Conservation (phyloP, 805 yeast species). For the Saturnispora gosingensis region DNA sequence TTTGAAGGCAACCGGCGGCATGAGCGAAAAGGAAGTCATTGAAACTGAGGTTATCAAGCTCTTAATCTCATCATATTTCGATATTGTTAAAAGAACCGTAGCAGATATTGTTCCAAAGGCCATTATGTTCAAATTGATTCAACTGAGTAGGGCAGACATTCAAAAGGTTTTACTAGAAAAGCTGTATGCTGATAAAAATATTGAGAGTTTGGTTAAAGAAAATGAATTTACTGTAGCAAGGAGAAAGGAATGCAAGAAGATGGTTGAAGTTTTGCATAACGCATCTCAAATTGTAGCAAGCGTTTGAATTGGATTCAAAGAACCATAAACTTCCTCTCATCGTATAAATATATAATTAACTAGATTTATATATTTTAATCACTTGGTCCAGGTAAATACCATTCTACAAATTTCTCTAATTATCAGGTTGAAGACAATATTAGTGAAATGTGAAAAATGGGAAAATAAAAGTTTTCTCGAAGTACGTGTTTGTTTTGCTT, state of each 20-base stretch:
- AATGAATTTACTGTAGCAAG: constrained; percentile 89
- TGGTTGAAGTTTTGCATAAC: constrained; percentile 80
- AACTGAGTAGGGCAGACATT: constrained; percentile 73
- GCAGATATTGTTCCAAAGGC: constrained; percentile 95
- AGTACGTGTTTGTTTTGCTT: not conserved
- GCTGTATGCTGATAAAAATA: constrained; percentile 66
- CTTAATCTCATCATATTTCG: constrained; percentile 80
- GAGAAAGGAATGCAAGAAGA: constrained; percentile 87
- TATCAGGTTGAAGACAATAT: not conserved
- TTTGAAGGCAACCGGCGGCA: constrained; percentile 80
- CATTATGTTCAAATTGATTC: constrained; percentile 84
- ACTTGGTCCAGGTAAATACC: not conserved
- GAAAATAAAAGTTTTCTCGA: not conserved
- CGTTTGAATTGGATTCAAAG: constrained; percentile 30
- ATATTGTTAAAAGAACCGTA: constrained; percentile 86
- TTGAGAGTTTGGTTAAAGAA: constrained; percentile 77
- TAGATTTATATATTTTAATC: not conserved
- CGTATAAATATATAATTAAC: not conserved
- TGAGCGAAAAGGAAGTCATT: constrained; percentile 92
- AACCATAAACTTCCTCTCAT: not conserved
- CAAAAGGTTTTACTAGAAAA: constrained; percentile 86
- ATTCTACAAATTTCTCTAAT: not conserved
- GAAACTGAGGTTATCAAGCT: constrained; percentile 96
- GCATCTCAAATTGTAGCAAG: constrained; percentile 86
- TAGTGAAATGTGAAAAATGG: not conserved